Base-by-base conservation (phyloP, 176 grass and related monocot genomes). In the Bromus sterilis region DNA sequence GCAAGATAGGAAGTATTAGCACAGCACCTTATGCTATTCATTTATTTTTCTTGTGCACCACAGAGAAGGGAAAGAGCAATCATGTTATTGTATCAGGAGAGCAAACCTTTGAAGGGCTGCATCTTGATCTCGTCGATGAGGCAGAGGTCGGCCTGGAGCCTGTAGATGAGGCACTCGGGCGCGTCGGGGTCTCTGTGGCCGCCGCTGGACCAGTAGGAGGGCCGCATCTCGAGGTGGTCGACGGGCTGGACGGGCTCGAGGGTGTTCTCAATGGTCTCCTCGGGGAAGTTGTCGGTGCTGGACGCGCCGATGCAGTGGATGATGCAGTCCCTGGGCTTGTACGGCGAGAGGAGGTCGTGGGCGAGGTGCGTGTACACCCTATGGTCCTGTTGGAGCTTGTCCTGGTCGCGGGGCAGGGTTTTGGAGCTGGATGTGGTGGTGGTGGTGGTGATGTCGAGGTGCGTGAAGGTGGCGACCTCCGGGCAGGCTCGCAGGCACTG, bases 231-330 rank as follows among this genome's bases (percentile, higher is more conserved):
- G 4, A 78, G 51, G 18, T 13, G 11, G 59, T 89, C 83, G 5
- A 58, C 53, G 3, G 78, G 60, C 6, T 89, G 80, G 5, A 58
- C 53, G 3, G 78, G 60, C 6, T 87, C 73, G 21, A 95, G 81
- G 15, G 89, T 92, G 63, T 95, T 89, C 57, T 82, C 68, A 51
- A 95, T 90, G 78, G 41, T 90, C 75, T 95, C 93, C 32, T 90
- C 63, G 1, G 84, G 89, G 63, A 85, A 92, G 59, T 85, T 87
- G 77, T 92, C 93, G 21, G 89, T 95, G 56, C 74, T 95, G 6
- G 93, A 95, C n/a, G 93, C 93, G 32, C 82, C 79, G 1, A 92
- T 89, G 67, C 87, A 84, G 32, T 60, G 43, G 59, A 28, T 40
- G 81, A 88, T 80, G 74, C 89, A 89, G 44, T 82, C 75, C 46